phyloP scores from a whole-genome alignment of 345 rosid species.

The Hibiscus tridactylites region DNA sequence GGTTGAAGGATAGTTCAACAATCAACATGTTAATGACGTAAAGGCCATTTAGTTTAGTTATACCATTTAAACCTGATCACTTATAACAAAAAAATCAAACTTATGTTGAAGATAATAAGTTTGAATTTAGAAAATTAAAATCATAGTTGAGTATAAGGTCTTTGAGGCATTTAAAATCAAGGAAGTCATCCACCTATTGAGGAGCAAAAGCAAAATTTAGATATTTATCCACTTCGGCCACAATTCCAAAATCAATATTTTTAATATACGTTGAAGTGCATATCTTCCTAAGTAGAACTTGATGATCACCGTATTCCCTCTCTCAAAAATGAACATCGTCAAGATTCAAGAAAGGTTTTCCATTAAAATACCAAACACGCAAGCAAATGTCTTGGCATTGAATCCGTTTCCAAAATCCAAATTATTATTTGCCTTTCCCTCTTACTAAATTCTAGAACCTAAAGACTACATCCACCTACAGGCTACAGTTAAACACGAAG shows the following conservation, averaged over 20 bases:
- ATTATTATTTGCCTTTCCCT: neutral
- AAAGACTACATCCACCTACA: neutral
- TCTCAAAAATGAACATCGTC: neutral
- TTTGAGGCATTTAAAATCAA: neutral
- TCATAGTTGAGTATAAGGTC: neutral
- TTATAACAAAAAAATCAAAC: neutral
- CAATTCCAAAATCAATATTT: neutral
- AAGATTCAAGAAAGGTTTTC: neutral
- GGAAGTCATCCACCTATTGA: neutral
- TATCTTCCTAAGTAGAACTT: neutral
- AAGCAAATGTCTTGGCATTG: neutral
- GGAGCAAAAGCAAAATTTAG: neutral
- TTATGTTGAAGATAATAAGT: neutral
- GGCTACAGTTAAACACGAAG: neutral
- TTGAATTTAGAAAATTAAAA: conserved; percentile 1
- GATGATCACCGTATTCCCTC: neutral
- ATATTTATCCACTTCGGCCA: neutral
- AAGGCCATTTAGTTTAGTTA: neutral
- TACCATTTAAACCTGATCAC: neutral
- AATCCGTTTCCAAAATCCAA: neutral
- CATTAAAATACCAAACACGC: neutral
- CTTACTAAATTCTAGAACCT: neutral
- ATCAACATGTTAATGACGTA: neutral
- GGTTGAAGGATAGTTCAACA: neutral
- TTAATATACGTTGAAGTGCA: neutral